Percentiles rank a stretch among this genome's conserved stretches.
Evolutionary conservation across 768 basidiomycete species (phyloP).

Genomic region (Coprinopsis strossmayeri): DNA sequence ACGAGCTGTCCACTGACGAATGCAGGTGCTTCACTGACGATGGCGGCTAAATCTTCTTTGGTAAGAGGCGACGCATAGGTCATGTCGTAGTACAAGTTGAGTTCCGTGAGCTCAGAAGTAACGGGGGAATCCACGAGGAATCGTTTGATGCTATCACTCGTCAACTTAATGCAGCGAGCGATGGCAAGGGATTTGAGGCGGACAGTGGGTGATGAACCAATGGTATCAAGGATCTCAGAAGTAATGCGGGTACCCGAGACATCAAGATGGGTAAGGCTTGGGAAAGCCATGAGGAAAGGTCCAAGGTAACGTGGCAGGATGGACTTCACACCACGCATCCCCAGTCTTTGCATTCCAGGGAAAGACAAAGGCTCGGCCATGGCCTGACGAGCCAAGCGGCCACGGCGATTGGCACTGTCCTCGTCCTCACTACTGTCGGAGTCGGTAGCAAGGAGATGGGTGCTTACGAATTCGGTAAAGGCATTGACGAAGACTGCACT

Average conservation of each 20-base stretch:
- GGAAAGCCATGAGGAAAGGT: constrained; percentile 75
- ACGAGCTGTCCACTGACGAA: constrained; percentile 68
- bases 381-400: constrained; percentile 25
- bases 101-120: constrained; percentile 56
- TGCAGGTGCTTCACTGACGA: constrained; percentile 72
- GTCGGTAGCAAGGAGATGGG: constrained; percentile 46
- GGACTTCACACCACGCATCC: constrained; percentile 78
- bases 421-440: constrained; percentile 37
- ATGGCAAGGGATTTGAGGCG: constrained; percentile 76
- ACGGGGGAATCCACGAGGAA: constrained; percentile 69
- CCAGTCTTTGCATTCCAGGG: constrained; percentile 69
- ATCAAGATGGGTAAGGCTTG: constrained; percentile 84
- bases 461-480: constrained; percentile 74
- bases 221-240: constrained; percentile 63
- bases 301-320: constrained; percentile 61
- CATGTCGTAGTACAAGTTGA: constrained; percentile 86
- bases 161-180: constrained; percentile 79
- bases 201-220: constrained; percentile 59
- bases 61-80: constrained; percentile 74
- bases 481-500: constrained; percentile 85
- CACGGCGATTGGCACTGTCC: constrained; percentile 26
- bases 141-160: constrained; percentile 66
- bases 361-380: constrained; percentile 49
- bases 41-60: constrained; percentile 54
- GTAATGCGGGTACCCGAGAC: constrained; percentile 83